These are phyloP conservation scores for Sarocladium oryzae DNA, from an alignment of 2,329 filamentous ascomycete genomes.

Conservation along the genomic window DNA sequence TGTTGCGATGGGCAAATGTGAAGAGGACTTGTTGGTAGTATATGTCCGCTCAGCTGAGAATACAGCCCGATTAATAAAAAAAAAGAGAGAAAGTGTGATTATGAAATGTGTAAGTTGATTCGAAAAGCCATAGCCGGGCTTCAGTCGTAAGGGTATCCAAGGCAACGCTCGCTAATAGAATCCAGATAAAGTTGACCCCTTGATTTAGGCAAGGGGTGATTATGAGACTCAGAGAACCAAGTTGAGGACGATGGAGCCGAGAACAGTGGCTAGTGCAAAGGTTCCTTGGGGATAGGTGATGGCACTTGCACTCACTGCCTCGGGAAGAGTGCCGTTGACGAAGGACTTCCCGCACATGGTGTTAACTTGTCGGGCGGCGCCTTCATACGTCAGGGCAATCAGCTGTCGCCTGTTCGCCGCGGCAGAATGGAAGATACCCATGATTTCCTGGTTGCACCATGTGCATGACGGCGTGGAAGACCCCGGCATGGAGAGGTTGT, in stretches of 20 bases:
- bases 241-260: slow-evolving; percentile 3
- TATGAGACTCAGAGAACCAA: not conserved
- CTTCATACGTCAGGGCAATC: slow-evolving; percentile 61
- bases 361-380: slow-evolving; percentile 69
- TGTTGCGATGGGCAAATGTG: no score
- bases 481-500: slow-evolving; percentile 64
- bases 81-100: not conserved
- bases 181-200: not conserved
- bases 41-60: no score
- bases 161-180: slow-evolving; percentile 9
- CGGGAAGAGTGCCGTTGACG: slow-evolving; percentile 49
- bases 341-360: slow-evolving; percentile 52
- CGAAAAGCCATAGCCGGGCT: not conserved
- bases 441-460: slow-evolving; percentile 69
- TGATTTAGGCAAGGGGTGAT: not conserved
- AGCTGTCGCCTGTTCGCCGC: slow-evolving; percentile 59
- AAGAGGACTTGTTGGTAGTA: no score
- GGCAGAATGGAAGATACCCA: slow-evolving; percentile 70
- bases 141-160: slow-evolving; percentile 8
- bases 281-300: slow-evolving; percentile 13
- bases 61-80: not conserved
- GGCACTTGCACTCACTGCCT: slow-evolving; percentile 17
- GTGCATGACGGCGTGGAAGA: slow-evolving; percentile 68
- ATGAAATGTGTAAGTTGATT: not conserved
- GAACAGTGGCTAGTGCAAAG: slow-evolving; percentile 9